These are phyloP conservation scores for Sporothrix pallida DNA, from an alignment of 2,329 filamentous ascomycete species.

Conservation along the genomic window DNA sequence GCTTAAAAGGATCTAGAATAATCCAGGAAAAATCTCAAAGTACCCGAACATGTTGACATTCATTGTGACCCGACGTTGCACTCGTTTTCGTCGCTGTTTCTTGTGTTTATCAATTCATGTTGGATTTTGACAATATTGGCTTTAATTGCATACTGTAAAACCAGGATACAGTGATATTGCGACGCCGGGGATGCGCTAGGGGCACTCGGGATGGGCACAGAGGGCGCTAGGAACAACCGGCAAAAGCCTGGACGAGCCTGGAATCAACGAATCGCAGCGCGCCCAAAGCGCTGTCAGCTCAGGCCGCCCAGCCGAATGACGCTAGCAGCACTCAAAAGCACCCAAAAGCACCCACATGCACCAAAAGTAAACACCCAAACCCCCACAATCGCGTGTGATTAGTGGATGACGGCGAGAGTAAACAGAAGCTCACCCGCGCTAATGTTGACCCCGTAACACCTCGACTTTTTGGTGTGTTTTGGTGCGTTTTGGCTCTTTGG, in stretches of 20 bases:
- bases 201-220: background rate
- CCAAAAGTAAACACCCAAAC: background rate
- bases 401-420: slow-evolving; percentile 22
- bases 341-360: too few species aligned
- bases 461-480: slow-evolving; percentile 17
- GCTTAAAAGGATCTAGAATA: background rate
- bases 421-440: slow-evolving; percentile 31
- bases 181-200: slow-evolving; percentile 16
- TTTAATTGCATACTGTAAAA: slow-evolving; percentile 11
- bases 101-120: background rate
- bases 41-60: background rate
- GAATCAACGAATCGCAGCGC: slow-evolving; percentile 26
- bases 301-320: slow-evolving; percentile 20
- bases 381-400: slow-evolving; percentile 25
- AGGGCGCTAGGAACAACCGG: slow-evolving; percentile 4
- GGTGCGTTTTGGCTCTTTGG: background rate
- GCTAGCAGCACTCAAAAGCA: background rate
- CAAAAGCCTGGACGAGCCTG: background rate
- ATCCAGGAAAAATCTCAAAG: background rate
- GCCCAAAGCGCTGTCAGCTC: slow-evolving; percentile 4
- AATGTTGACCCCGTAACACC: slow-evolving; percentile 39
- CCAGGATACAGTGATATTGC: slow-evolving; percentile 17
- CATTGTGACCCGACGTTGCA: background rate
- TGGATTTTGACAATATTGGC: background rate
- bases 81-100: background rate